Evolutionary conservation across 169 alveolate species (phyloP).

Genomic region (Eimeria acervulina): DNA sequence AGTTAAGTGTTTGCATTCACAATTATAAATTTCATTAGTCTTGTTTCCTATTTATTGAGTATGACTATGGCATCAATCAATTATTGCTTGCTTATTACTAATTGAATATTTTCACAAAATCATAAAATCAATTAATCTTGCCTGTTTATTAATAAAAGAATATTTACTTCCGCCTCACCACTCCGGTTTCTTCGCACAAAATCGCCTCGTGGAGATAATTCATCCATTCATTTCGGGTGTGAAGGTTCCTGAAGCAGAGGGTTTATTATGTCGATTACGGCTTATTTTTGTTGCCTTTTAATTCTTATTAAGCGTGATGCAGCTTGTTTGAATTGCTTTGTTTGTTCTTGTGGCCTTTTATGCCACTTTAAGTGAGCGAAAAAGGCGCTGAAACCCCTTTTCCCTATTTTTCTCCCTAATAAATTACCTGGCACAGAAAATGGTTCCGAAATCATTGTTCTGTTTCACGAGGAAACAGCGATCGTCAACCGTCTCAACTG

Average conservation of each 20-base stretch:
- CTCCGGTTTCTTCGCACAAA: constrained; percentile 77
- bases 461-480: constrained; percentile 37
- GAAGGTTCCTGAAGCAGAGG: constrained; percentile 26
- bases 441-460: constrained; percentile 16
- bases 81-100: no score
- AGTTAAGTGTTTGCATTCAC: no score
- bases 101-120: neutral
- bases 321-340: neutral
- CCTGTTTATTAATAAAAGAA: neutral
- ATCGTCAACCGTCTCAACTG: constrained; percentile 75
- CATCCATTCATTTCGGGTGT: constrained; percentile 63
- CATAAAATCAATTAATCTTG: no score
- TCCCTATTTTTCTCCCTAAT: neutral
- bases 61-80: no score
- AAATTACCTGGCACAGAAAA: constrained; percentile 70
- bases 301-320: neutral
- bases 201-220: constrained; percentile 72
- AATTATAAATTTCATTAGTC: no score
- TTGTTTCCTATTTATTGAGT: no score
- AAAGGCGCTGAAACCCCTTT: no score
- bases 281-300: neutral
- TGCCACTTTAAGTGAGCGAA: neutral
- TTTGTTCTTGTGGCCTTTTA: neutral
- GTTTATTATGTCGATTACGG: neutral
- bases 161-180: neutral